Evolutionary conservation across 2,329 filamentous ascomycete species (phyloP).

Genomic region (Trichophyton schoenleinii): DNA sequence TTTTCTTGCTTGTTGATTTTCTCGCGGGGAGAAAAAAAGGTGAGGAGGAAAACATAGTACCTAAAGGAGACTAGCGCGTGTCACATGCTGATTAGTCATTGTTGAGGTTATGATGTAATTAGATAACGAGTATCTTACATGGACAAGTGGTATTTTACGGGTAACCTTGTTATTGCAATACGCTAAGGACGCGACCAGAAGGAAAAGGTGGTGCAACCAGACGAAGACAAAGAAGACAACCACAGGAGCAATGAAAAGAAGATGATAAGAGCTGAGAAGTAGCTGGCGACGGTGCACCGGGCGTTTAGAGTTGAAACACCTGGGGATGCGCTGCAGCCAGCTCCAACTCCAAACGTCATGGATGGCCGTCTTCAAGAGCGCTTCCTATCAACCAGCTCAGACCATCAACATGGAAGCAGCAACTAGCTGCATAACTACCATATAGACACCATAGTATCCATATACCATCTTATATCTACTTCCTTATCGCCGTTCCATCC

Average conservation of each 20-base stretch:
- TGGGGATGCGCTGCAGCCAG: conserved; percentile 2
- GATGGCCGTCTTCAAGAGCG: no score
- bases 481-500: no score
- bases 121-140: background rate
- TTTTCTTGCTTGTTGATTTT: conserved; percentile 7
- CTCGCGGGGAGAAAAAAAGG: conserved; percentile 6
- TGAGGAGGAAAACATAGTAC: conserved; percentile 15
- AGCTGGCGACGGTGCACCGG: background rate
- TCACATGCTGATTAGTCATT: background rate
- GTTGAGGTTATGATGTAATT: background rate
- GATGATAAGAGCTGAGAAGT: background rate
- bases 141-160: background rate
- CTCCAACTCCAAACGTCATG: no score
- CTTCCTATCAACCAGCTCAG: no score
- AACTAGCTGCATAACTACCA: no score
- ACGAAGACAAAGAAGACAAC: background rate
- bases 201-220: background rate
- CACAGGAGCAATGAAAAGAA: background rate
- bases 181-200: background rate
- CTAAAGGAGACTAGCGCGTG: conserved; percentile 9
- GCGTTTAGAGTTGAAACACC: background rate
- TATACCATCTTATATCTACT: no score
- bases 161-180: background rate
- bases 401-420: no score
- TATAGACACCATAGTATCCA: no score